Conservation (phyloP, 2,329 filamentous ascomycete genomes). For the Aspergillus persii region DNA sequence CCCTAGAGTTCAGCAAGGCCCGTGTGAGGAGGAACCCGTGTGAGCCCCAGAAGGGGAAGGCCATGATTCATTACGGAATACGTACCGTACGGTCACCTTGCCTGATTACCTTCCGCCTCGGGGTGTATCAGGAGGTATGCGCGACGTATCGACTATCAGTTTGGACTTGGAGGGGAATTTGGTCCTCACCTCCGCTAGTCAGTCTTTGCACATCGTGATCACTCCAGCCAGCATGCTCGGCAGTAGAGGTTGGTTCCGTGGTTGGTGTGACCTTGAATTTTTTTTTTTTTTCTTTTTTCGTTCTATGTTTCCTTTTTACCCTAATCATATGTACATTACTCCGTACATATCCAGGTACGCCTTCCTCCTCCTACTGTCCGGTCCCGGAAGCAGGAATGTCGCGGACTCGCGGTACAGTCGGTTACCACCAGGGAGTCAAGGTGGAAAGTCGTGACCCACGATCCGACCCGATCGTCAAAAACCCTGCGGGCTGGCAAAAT, state of each 20-base stretch:
- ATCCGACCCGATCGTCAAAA: not conserved
- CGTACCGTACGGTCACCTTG: not conserved
- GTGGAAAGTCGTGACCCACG: not conserved
- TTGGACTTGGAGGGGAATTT: not conserved
- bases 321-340: no score
- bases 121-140: not conserved
- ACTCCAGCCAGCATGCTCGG: no score
- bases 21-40: not conserved
- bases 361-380: not conserved
- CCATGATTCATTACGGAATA: not conserved
- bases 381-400: not conserved
- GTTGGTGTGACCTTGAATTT: not conserved
- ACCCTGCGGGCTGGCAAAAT: not conserved
- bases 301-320: no score
- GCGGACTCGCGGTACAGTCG: not conserved
- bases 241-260: not conserved
- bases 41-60: not conserved
- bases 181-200: not conserved
- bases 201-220: no score
- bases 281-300: not conserved
- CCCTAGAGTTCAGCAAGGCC: not conserved
- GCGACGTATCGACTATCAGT: not conserved
- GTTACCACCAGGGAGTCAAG: not conserved
- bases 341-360: not conserved
- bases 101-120: no score